Evolutionary conservation across 2,329 filamentous ascomycete species (phyloP), one percentile per base, ranked within the genome.

Genomic region (Claviceps paspali): DNA sequence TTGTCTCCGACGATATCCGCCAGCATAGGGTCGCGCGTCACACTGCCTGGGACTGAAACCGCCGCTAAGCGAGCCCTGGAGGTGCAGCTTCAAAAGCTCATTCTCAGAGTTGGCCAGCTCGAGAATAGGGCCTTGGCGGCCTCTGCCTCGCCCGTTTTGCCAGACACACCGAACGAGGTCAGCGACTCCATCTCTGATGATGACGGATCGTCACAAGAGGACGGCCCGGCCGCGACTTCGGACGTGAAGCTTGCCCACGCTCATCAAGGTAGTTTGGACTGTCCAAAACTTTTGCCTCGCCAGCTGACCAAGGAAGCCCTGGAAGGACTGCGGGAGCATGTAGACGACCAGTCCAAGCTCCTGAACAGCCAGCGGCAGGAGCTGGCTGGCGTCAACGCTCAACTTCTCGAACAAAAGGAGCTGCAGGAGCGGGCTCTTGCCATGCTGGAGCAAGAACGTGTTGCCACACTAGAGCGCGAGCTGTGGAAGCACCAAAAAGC

Each of bases 401-500:
- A 93, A 58, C 71, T 96, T 36, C 70, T 83, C 40, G 76, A 87
- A 59, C 85, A 94, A 55, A 84, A 91, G 57, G 77, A 81, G 52
- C 73, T 86, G 44, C 85, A 92, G 54, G 82, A 87, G 57, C 75
- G 77, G 52, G 82, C 84, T 23, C 76, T 94, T 39, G 79, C 81
- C 48, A 74, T 81, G 43, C 79, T 93, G 37, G 86, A 94, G 59
- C 76, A 82, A 46, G 79, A 86, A 57, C 86, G 91, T 48, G 88
- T 96, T 45, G 80, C 83, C 38, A 79, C 84, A 26, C 69, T 96
- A 29, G 88, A 96, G 63, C 76, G 88, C 41, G 91, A 98, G 60
- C 69, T 98, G 41, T 86, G 82, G 67, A 96, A 96, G 62, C 87
- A 95, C 54, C 87, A 94, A 56, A 91, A 95, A 62, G 91, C 92